Evolutionary conservation across 768 basidiomycete genomes (phyloP), one percentile per base, ranked within the genome.

Genomic region (Scleroderma bovista): DNA sequence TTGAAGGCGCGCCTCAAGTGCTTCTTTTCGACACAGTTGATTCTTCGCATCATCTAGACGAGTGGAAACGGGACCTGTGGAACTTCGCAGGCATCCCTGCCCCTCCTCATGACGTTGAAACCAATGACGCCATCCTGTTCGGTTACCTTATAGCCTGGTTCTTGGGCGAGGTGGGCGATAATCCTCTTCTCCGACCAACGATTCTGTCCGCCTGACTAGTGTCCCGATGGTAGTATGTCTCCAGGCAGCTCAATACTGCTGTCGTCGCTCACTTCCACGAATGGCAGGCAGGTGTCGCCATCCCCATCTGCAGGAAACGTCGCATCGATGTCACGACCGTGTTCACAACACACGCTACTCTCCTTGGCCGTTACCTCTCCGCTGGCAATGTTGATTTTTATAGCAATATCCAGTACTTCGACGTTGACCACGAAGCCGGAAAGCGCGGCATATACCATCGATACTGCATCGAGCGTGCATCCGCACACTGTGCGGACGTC

Each of bases 91-190:
- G 95, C 42, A 99, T 99, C 52, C 96, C 96, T 6, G 89, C 89
- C 40, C 96, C 96, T 16, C 91, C 93, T 2, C 90, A 90, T 60
- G 95, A 99, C 68, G 86, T 88, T 63, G 95, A 99, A 69, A 99
- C 96, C 20, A 99, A 99, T 75, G 95, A 99, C 64, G 87, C 94
- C 20, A 93, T 99, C 66, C 75, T 97, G 48, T 94, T 98, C 70
- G 95, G 95, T 13, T 99, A 99, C 68, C 83, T 99, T 55, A 89
- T 95, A 46, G 93, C 95, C 6, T 99, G 96, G 95, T 98, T 99
- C 76, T 78, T 99, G n/a, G 95, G 95, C 59, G 95, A 99, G 75
- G 93, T 92, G 26, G 4, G 26, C 9, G 26, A 29, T 29, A 29
- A 29, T 29, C 26, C 26, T 9, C 26, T 29, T 29, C 9, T 5